phyloP scores from a whole-genome alignment of 1,284 basidiomycete genomes.

The Fomitiporia mediterranea region DNA sequence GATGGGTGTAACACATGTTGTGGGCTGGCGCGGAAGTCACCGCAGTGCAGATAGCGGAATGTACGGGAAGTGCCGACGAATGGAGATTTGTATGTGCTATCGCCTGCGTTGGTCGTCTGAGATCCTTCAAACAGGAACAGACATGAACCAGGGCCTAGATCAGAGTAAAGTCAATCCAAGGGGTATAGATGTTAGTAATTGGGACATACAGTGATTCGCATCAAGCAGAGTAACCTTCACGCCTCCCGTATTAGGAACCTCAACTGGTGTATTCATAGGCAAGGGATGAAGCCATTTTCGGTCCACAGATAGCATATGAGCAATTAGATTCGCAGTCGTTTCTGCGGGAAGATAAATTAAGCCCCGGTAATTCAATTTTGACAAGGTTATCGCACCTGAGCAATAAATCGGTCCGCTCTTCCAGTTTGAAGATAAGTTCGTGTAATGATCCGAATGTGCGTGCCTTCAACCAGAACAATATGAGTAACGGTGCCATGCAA shows the following conservation, averaged over 20 bases:
- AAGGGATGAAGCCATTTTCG: conserved; percentile 83
- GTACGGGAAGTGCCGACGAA: conserved; percentile 63
- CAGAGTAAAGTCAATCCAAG: not conserved
- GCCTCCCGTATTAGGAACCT: conserved; percentile 80
- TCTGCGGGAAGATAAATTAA: conserved; percentile 29
- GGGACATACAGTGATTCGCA: conserved; percentile 84
- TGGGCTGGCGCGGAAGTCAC: conserved; percentile 89
- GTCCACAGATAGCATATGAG: conserved; percentile 86
- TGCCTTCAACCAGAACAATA: too few species aligned
- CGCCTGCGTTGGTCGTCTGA: conserved; percentile 85
- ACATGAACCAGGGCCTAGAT: conserved; percentile 80
- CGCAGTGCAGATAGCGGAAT: conserved; percentile 94
- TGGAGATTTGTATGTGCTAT: conserved; percentile 67
- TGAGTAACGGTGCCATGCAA: too few species aligned
- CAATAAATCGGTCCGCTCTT: conserved; percentile 92
- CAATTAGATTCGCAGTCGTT: conserved; percentile 86
- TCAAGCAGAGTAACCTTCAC: conserved; percentile 92
- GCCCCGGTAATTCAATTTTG: not conserved
- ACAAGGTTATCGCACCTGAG: conserved; percentile 42
- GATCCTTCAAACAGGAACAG: conserved; percentile 91
- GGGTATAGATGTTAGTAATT: not conserved
- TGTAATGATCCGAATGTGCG: conserved; percentile 94
- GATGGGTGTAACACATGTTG: conserved; percentile 79
- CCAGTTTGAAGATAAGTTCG: conserved; percentile 85
- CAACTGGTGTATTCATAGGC: conserved; percentile 71